Evolutionary conservation across 495 filamentous ascomycete species (phyloP), one percentile per base, ranked within the genome.

Genomic region (Choiromyces venosus): DNA sequence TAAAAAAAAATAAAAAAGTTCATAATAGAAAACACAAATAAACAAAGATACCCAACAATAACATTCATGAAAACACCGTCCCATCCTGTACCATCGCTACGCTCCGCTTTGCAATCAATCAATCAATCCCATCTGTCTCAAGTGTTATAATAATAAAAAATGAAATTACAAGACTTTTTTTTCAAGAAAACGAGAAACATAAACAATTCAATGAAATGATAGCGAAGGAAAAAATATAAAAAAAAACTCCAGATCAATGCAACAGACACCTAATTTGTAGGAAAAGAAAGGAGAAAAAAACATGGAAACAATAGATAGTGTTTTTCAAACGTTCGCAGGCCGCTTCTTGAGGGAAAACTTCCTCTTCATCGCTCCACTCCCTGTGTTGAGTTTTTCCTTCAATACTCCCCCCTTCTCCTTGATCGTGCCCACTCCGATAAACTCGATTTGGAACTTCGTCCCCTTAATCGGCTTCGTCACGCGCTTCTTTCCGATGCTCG

Each of bases 401-500:
- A 68, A 68, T 19, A 74, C 76, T 36, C 66, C 77, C 36, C 78
- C 72, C 69, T 74, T 79, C 65, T 75, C 77, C 29, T 72, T 79
- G 66, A 78, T 65, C 42, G 76, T 71, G 37, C 72, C 77, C 36
- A 79, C 36, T 1, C 77, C 77, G 56, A 79, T 78, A 68, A 78
- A 79, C 42, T 79, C 76, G 72, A 79, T 79, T 46, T 79, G 77
- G 18, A 79, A 76, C 33, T 39, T 77, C 8, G 76, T 78, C 42
- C 72, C 77, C 39, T 70, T 79, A n/a, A 78, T 78, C 29, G 37
- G 71, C 66, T 70, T 72, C 39, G 70, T 75, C 36, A 78, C 76
- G 12, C 76, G 71, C 52, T 39, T 76, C 42, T 33, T 76, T 40
- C 66, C 37, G 52, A 61, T 29, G n/a, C 52, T 61, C 25, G 52